These are phyloP conservation scores for Westerdykella aurantiaca DNA, from an alignment of 2,329 filamentous ascomycete species.

Conservation along the genomic window DNA sequence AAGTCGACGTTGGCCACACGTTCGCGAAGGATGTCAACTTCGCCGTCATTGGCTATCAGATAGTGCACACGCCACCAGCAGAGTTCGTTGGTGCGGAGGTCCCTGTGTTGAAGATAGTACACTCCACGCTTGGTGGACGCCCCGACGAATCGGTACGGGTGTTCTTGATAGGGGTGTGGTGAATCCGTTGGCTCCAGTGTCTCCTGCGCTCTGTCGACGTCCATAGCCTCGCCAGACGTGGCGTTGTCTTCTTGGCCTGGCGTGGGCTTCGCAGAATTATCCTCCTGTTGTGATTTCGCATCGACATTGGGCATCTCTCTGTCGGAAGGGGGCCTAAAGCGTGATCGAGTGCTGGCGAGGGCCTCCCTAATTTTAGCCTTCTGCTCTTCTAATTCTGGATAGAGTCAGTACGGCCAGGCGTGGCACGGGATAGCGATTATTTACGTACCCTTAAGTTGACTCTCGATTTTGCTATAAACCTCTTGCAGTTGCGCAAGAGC, in stretches of 20 bases:
- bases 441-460: constrained; percentile 25
- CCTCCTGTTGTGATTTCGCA: no score
- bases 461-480: constrained; percentile 28
- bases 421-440: not conserved
- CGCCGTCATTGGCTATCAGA: constrained; percentile 18
- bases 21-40: constrained; percentile 24
- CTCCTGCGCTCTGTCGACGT: no score
- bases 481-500: constrained; percentile 23
- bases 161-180: not conserved
- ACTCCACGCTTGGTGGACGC: constrained; percentile 54
- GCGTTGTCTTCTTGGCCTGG: no score
- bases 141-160: constrained; percentile 52
- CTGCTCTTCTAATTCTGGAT: constrained; percentile 40
- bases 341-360: constrained; percentile 41
- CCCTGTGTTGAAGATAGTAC: constrained; percentile 44
- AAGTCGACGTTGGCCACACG: constrained; percentile 44
- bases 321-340: constrained; percentile 43
- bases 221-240: no score
- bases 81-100: not conserved
- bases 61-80: constrained; percentile 38
- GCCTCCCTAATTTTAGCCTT: constrained; percentile 38
- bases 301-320: constrained; percentile 15
- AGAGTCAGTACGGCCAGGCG: constrained; percentile 7
- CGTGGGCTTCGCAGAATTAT: no score
- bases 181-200: no score